Percentiles rank a stretch among this genome's conserved stretches.
Conservation (phyloP, 1,284 basidiomycete species). For the Wolfiporia cocos region DNA sequence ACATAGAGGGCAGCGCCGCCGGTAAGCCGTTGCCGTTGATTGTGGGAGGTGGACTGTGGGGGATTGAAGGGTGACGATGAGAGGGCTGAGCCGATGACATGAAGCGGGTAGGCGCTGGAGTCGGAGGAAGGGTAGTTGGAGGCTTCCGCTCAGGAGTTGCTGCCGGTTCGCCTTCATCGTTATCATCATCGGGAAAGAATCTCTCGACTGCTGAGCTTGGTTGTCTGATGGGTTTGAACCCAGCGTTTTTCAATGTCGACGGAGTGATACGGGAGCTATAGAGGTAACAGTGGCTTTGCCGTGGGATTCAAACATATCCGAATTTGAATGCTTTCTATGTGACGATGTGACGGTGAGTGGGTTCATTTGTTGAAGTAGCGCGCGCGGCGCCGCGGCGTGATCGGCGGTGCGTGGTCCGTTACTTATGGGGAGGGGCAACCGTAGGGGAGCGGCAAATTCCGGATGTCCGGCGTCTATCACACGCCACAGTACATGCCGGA, state of each 20-base stretch:
- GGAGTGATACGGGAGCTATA: neutral
- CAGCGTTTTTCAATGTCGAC: conserved; percentile 35
- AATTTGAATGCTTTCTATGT: no score
- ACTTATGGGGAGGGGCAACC: no score
- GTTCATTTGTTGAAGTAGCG: no score
- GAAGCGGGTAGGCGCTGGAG: neutral
- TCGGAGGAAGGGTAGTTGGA: conserved; percentile 4
- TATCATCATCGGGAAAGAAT: conserved; percentile 72
- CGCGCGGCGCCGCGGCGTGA: no score
- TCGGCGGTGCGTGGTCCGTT: no score
- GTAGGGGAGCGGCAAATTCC: no score
- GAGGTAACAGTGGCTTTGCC: neutral
- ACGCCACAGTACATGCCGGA: no score
- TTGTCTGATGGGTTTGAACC: conserved; percentile 59
- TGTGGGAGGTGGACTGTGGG: neutral
- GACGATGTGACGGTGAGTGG: no score
- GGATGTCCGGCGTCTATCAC: no score
- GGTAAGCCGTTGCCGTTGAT: neutral
- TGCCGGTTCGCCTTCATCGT: conserved; percentile 32
- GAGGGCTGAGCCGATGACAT: neutral
- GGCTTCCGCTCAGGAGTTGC: conserved; percentile 3
- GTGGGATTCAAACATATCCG: neutral
- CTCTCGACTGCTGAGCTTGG: conserved; percentile 56
- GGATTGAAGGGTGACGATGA: neutral
- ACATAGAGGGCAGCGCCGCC: no score